Percentiles rank a stretch among this genome's conserved stretches.
Evolutionary conservation across 345 rosid species (phyloP).

Genomic region (Populus ilicifolia): DNA sequence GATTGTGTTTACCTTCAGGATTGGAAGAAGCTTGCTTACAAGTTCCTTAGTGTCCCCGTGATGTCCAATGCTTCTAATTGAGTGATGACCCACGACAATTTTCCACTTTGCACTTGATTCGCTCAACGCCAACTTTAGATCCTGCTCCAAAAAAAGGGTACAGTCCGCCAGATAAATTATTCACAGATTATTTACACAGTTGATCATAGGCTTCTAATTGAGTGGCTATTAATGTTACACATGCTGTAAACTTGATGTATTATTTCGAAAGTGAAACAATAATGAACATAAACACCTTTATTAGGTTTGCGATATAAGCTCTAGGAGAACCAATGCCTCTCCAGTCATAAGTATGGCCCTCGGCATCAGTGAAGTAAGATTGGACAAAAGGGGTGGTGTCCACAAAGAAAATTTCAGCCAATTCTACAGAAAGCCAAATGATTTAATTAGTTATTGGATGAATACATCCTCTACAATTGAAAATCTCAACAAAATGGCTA

Average conservation of each 20-base stretch:
- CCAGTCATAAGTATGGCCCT: conserved; percentile 52
- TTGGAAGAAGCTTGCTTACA: conserved; percentile 42
- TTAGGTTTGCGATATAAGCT: conserved; percentile 31
- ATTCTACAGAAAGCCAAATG: conserved; percentile 18
- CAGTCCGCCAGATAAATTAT: background rate
- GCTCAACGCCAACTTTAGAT: conserved; percentile 38
- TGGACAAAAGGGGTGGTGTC: conserved; percentile 59
- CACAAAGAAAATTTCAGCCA: conserved; percentile 51
- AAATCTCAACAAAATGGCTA: background rate
- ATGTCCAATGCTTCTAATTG: conserved; percentile 50
- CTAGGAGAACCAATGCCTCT: conserved; percentile 32
- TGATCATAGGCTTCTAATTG: background rate
- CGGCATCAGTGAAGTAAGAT: conserved; percentile 37
- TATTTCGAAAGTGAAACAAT: background rate
- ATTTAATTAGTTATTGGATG: background rate
- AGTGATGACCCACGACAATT: conserved; percentile 62
- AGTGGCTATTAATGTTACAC: background rate
- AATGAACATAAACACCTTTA: conserved; percentile 27
- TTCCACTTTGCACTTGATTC: conserved; percentile 54
- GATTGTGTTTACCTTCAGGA: conserved; percentile 35
- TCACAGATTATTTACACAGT: background rate
- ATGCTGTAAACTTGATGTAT: background rate
- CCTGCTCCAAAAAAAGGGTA: conserved; percentile 26
- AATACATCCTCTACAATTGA: background rate
- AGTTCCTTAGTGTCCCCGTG: conserved; percentile 60